Evolutionary conservation across 208 protist genomes (phyloP), one percentile per base, ranked within the genome.

Genomic region (Vickermania ingenoplastis): DNA sequence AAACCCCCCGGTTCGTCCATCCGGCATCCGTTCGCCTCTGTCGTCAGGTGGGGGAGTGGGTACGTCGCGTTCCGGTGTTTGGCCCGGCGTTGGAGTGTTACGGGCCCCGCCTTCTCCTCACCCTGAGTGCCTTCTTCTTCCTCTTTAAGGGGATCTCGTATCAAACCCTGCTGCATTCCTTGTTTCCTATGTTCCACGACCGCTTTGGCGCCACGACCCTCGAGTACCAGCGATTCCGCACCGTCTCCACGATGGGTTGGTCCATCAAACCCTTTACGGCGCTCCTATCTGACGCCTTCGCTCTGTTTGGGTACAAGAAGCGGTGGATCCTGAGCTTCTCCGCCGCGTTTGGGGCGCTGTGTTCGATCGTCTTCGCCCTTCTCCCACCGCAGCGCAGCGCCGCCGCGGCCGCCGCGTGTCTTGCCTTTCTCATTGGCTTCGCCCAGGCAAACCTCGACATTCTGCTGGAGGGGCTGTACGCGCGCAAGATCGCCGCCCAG

Each of bases 391-490:
- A 54, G 59, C 2, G 3, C 4, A 66, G 57, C 3, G 67, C 63
- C 30, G 79, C 68, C 13, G 27, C 64, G 14, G 36, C 52, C 1
- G 75, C 66, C 7, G 69, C 61, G 13, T 67, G 45, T 14, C 62
- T 79, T 31, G 31, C 75, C 21, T 86, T 86, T 51, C 41, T 81
- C 27, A 61, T 53, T 14, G 45, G 62, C 56, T 75, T 82, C 29
- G 63, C 52, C 41, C 63, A 70, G 24, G 52, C 68, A 1, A 75
- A 72, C 41, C 53, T 82, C 28, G 79, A 86, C 63, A 71, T 82
- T 26, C 79, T 86, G 13, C 69, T 69, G 24, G 51, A 86, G 57
- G 79, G 79, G 17, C 66, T 73, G 56, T 86, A 77, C 69, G 76
- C 65, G 61, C 69, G 73, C 24, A n/a, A 69, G 41, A 77, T 86